A percentile compares a stretch with the other conserved stretches of the same genome.
Conservation (phyloP, 2,329 filamentous ascomycete genomes). For the Phialocephala subalpina region DNA sequence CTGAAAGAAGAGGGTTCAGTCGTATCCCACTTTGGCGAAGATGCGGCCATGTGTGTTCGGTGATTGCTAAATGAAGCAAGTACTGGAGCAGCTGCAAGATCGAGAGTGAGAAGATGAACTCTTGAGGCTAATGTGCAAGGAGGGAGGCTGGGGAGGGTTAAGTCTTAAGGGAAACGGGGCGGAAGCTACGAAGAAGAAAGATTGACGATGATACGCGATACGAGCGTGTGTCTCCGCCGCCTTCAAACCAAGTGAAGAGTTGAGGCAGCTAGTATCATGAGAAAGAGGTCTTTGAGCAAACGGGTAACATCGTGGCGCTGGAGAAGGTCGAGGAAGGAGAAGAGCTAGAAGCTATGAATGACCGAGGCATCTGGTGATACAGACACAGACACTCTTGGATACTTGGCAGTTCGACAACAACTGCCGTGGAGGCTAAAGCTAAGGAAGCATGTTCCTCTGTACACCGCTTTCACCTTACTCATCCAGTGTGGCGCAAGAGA, state of each 20-base stretch:
- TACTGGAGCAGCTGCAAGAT: not conserved
- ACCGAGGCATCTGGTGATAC: not conserved
- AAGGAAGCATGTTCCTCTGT: not conserved
- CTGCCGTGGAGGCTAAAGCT: not conserved
- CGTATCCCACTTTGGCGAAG: conserved; percentile 75
- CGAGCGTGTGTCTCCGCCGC: too few species aligned
- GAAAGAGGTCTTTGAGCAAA: too few species aligned
- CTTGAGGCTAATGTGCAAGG: not conserved
- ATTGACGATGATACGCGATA: not conserved
- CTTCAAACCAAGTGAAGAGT: too few species aligned
- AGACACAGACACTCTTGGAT: not conserved
- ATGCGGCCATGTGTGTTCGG: conserved; percentile 79
- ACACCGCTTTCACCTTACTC: not conserved
- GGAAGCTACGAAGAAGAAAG: not conserved
- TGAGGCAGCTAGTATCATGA: too few species aligned
- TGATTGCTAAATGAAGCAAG: conserved; percentile 42
- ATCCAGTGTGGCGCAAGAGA: not conserved
- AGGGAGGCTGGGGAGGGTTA: not conserved
- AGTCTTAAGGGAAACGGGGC: not conserved
- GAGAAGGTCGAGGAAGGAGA: not conserved
- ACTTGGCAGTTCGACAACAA: not conserved
- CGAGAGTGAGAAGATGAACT: not conserved
- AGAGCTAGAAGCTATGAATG: not conserved
- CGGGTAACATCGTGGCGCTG: too few species aligned
- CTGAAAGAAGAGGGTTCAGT: conserved; percentile 78